Evolutionary conservation across 2,329 filamentous ascomycete genomes (phyloP).

Genomic region (Chrysosporium keratinophilum): DNA sequence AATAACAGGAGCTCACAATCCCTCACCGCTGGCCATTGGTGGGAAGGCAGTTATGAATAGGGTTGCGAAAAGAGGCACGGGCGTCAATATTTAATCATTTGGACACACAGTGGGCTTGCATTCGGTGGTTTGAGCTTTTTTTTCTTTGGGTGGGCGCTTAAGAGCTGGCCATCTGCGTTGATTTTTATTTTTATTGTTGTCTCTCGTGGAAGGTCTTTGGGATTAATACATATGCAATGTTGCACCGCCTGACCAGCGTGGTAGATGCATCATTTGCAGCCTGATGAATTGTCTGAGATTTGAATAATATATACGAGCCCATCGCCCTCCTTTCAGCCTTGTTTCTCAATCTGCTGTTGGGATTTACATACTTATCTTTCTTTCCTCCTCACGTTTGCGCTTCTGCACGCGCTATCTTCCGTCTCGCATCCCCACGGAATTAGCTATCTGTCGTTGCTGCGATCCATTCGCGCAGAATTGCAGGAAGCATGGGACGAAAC

Average conservation of each 20-base stretch:
- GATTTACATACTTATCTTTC: not conserved
- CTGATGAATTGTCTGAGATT: not conserved
- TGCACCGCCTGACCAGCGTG: not conserved
- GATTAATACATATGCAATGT: not conserved
- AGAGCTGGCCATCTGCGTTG: not conserved
- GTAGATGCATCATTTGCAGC: not conserved
- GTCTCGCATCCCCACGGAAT: not conserved
- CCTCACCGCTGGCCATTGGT: not conserved
- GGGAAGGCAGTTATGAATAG: not conserved
- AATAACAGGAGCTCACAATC: not conserved
- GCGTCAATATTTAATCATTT: not conserved
- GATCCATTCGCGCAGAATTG: not conserved
- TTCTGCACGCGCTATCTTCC: not conserved
- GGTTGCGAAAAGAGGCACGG: not conserved
- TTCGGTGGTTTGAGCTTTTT: not conserved
- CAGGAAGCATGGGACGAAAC: slow-evolving; percentile 3
- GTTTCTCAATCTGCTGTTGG: not conserved
- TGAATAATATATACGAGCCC: not conserved
- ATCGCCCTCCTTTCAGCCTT: not conserved
- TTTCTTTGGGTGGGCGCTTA: slow-evolving; percentile 2
- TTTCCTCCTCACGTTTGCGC: not conserved
- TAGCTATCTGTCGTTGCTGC: not conserved
- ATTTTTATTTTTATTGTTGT: not conserved
- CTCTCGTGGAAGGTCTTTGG: not conserved
- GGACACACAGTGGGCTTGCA: not conserved